Conservation (phyloP, 768 basidiomycete species). For the Pisolithus albus region DNA sequence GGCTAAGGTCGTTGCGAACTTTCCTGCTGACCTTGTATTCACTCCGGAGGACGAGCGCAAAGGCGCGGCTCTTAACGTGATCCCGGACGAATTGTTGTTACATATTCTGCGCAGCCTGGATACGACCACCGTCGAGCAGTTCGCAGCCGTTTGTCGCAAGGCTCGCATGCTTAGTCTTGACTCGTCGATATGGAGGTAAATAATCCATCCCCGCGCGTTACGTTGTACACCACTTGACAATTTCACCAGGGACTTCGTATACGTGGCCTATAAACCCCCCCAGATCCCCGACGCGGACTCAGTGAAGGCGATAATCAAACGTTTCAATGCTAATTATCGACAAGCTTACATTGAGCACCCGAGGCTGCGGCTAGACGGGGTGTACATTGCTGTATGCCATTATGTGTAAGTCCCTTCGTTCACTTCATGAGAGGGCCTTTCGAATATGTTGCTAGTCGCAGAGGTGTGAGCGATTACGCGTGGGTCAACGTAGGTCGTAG, state of each 20-base stretch:
- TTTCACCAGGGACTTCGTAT: slow-evolving; percentile 51
- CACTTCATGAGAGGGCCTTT: not conserved
- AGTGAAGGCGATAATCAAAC: slow-evolving; percentile 43
- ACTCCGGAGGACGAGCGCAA: slow-evolving; percentile 62
- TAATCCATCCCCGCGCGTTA: not conserved
- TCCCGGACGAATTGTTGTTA: slow-evolving; percentile 77
- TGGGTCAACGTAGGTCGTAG: slow-evolving; percentile 72
- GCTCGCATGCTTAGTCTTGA: slow-evolving; percentile 70
- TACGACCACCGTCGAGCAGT: slow-evolving; percentile 64
- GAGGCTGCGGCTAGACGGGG: slow-evolving; percentile 76
- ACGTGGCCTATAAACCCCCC: slow-evolving; percentile 63
- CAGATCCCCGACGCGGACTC: slow-evolving; percentile 54
- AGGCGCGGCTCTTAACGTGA: slow-evolving; percentile 43
- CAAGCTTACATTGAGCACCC: slow-evolving; percentile 80
- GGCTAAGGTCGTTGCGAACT: slow-evolving; percentile 41
- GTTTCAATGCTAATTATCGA: slow-evolving; percentile 61
- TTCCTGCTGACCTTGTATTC: slow-evolving; percentile 49
- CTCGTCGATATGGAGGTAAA: slow-evolving; percentile 68
- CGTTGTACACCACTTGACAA: slow-evolving; percentile 4
- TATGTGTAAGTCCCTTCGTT: slow-evolving; percentile 55
- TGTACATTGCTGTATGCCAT: slow-evolving; percentile 89
- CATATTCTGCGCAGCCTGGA: slow-evolving; percentile 62
- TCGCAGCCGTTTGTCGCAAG: slow-evolving; percentile 66
- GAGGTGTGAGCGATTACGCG: slow-evolving; percentile 73
- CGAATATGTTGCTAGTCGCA: slow-evolving; percentile 23